Percentiles rank a stretch among this genome's conserved stretches.
Evolutionary conservation across 1,284 basidiomycete genomes (phyloP).

Genomic region (Pisolithus thermaeus): DNA sequence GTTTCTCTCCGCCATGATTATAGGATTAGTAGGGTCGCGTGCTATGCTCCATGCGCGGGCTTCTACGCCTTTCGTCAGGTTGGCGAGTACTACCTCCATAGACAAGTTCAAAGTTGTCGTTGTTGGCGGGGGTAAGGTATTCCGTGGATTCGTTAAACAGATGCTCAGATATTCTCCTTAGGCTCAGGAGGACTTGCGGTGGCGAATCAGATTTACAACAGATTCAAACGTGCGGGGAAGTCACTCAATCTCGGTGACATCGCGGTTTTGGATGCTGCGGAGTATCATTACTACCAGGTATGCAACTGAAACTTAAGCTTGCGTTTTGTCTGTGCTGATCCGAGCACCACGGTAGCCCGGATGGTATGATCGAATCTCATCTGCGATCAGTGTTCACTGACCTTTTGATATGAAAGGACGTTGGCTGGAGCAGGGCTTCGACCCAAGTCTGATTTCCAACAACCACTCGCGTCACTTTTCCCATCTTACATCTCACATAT

Average conservation of each 20-base stretch:
- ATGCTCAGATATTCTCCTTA: constrained; percentile 22
- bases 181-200: constrained; percentile 75
- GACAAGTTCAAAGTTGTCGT: constrained; percentile 59
- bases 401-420: constrained; percentile 54
- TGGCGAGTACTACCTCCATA: constrained; percentile 36
- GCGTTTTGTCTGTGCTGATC: constrained; percentile 15
- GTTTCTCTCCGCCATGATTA: constrained; percentile 2
- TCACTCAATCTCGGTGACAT: constrained; percentile 71
- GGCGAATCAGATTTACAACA: constrained; percentile 79
- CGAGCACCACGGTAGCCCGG: constrained; percentile 51
- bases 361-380: constrained; percentile 44
- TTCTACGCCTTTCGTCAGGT: constrained; percentile 18
- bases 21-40: constrained; percentile 7
- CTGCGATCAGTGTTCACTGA: not conserved
- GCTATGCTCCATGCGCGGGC: constrained; percentile 1
- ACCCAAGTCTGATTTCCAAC: constrained; percentile 60
- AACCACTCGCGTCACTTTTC: constrained; percentile 64
- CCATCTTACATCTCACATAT: constrained; percentile 74
- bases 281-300: constrained; percentile 78
- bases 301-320: constrained; percentile 21
- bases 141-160: not conserved
- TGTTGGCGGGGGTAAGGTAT: constrained; percentile 55
- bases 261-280: constrained; percentile 74
- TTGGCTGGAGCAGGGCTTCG: constrained; percentile 87
- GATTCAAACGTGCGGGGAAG: constrained; percentile 68